phyloP scores from a whole-genome alignment of 2,329 filamentous ascomycete genomes.

The Paracorniculantispora psalliotae region DNA sequence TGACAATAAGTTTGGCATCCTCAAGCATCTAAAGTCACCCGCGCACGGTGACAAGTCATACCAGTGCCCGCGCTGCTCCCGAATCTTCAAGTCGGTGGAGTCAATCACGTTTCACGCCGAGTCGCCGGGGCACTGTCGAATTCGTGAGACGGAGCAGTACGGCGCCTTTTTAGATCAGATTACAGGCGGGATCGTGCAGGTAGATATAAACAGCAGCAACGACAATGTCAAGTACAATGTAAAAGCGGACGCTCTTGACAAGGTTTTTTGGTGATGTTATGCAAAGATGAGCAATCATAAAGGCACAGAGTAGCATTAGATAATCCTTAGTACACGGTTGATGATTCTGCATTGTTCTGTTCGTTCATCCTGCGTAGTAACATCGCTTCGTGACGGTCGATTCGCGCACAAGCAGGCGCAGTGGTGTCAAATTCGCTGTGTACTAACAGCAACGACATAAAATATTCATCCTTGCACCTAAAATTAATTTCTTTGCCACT shows the following conservation, averaged over 20 bases:
- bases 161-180: conserved; percentile 28
- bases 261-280: neutral
- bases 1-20: neutral
- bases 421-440: no score
- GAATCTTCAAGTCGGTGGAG: conserved; percentile 16
- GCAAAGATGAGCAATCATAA: no score
- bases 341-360: no score
- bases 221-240: neutral
- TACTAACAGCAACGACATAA: no score
- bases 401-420: no score
- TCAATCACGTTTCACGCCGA: conserved; percentile 1
- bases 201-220: conserved; percentile 5
- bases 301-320: no score
- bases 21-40: neutral
- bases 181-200: conserved; percentile 27
- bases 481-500: no score
- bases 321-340: no score
- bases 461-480: no score
- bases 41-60: conserved; percentile 11
- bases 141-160: conserved; percentile 12
- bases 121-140: conserved; percentile 6
- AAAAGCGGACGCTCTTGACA: neutral
- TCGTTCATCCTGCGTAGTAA: no score
- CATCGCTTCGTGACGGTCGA: no score
- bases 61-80: conserved; percentile 18